These are phyloP conservation scores for Syzygium malaccense DNA, from an alignment of 441 rosid genomes.

Conservation along the genomic window DNA sequence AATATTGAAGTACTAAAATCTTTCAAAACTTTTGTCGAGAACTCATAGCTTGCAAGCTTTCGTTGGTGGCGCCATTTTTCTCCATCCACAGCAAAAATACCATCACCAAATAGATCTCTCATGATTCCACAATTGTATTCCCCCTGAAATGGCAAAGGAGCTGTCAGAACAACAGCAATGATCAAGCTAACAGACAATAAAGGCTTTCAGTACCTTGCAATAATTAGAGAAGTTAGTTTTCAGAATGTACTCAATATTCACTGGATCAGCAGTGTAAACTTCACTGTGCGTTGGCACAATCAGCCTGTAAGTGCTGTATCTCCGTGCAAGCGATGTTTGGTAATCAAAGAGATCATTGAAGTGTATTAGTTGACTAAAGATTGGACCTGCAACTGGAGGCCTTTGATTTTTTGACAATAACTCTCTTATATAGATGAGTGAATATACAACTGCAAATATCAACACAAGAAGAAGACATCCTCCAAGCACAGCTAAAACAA, in stretches of 20 bases:
- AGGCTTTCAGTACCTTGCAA: constrained; percentile 21
- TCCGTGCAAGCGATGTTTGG: constrained; percentile 26
- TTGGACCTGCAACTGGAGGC: constrained; percentile 30
- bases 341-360: constrained; percentile 26
- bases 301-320: constrained; percentile 22
- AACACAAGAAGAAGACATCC: constrained; percentile 3
- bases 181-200: not conserved
- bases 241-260: constrained; percentile 28
- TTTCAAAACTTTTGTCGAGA: constrained; percentile 37
- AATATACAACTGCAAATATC: not conserved
- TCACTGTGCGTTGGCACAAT: constrained; percentile 15
- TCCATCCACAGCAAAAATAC: constrained; percentile 45
- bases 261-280: constrained; percentile 31
- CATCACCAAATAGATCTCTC: constrained; percentile 43
- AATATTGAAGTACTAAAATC: constrained; percentile 28
- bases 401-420: constrained; percentile 6
- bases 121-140: constrained; percentile 14
- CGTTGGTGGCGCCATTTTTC: constrained; percentile 41
- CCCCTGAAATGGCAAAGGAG: constrained; percentile 18
- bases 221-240: constrained; percentile 40
- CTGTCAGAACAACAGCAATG: not conserved
- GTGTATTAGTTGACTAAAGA: constrained; percentile 21
- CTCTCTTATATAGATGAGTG: constrained; percentile 15
- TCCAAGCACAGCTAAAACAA: constrained; percentile 12
- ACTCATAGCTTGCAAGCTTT: constrained; percentile 41